Conservation (phyloP, 2,329 filamentous ascomycete genomes). For the Cytospora leucostoma region DNA sequence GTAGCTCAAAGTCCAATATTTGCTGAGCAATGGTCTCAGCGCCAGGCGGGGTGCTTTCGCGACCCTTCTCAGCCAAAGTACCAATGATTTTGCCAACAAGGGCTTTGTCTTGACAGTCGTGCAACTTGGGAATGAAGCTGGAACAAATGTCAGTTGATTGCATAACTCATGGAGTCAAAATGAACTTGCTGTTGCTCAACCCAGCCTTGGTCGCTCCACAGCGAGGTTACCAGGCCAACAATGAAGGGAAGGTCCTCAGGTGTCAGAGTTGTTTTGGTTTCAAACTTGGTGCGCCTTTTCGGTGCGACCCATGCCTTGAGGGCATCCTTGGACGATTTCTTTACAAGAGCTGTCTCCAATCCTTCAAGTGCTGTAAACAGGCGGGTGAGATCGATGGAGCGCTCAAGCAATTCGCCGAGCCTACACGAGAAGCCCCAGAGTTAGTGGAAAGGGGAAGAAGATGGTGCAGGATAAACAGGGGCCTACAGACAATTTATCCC, state of each 20-base stretch:
- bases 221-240: not conserved
- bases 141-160: not conserved
- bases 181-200: not conserved
- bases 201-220: constrained; percentile 13
- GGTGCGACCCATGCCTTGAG: not conserved
- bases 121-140: not conserved
- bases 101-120: not conserved
- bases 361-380: constrained; percentile 2
- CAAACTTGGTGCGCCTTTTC: not conserved
- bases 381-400: not conserved
- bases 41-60: not conserved
- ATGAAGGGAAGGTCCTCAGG: not conserved
- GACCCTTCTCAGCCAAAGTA: not conserved
- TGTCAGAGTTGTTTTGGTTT: not conserved
- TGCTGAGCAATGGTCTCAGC: not conserved
- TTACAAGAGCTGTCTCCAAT: not conserved
- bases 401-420: not conserved
- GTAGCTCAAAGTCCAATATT: not conserved
- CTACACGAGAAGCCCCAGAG: not conserved
- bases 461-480: not conserved
- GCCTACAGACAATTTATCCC: not conserved
- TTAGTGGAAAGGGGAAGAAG: not conserved
- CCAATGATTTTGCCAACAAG: not conserved
- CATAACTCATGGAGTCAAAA: too few species aligned
- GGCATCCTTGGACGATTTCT: not conserved